A percentile compares a stretch with the other conserved stretches of the same genome.
Conservation (phyloP, 1,139 yeast species). For the Geotrichum cucujoidarum region DNA sequence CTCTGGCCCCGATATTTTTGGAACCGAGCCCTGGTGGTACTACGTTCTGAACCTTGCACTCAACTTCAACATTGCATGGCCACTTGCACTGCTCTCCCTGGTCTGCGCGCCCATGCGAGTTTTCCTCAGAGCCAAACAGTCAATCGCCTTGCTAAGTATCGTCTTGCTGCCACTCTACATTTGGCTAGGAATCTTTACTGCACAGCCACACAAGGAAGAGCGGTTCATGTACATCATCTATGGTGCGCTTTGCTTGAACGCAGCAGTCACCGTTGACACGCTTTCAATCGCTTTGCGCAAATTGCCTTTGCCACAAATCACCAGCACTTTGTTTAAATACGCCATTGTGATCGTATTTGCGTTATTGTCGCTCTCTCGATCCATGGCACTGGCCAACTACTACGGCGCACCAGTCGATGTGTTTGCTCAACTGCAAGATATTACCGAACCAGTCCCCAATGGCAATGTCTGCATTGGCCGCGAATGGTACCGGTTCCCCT, state of each 20-base stretch:
- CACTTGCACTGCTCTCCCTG: slow-evolving; percentile 45
- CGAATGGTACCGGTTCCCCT: slow-evolving; percentile 93
- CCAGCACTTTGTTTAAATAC: not conserved
- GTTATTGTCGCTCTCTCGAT: slow-evolving; percentile 30
- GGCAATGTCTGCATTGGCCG: slow-evolving; percentile 75
- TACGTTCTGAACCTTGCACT: slow-evolving; percentile 64
- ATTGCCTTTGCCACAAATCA: not conserved
- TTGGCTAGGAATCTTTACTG: slow-evolving; percentile 64
- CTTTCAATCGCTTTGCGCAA: slow-evolving; percentile 3
- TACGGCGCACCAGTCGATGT: slow-evolving; percentile 39
- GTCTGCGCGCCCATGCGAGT: slow-evolving; percentile 23
- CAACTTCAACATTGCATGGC: slow-evolving; percentile 60
- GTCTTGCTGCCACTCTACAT: slow-evolving; percentile 44
- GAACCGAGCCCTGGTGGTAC: slow-evolving; percentile 77
- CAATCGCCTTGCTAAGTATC: slow-evolving; percentile 10
- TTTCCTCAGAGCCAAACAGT: slow-evolving; percentile 15
- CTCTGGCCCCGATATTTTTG: slow-evolving; percentile 86
- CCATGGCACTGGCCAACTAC: slow-evolving; percentile 33
- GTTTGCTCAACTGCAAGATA: slow-evolving; percentile 23
- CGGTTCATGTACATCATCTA: slow-evolving; percentile 84
- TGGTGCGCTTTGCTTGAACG: slow-evolving; percentile 59
- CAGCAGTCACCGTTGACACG: slow-evolving; percentile 46
- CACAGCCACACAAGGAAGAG: slow-evolving; percentile 92
- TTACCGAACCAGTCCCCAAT: not conserved
- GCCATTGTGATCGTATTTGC: slow-evolving; percentile 9